Conservation (phyloP, 2,329 filamentous ascomycete genomes). For the Pleomassaria siparia region DNA sequence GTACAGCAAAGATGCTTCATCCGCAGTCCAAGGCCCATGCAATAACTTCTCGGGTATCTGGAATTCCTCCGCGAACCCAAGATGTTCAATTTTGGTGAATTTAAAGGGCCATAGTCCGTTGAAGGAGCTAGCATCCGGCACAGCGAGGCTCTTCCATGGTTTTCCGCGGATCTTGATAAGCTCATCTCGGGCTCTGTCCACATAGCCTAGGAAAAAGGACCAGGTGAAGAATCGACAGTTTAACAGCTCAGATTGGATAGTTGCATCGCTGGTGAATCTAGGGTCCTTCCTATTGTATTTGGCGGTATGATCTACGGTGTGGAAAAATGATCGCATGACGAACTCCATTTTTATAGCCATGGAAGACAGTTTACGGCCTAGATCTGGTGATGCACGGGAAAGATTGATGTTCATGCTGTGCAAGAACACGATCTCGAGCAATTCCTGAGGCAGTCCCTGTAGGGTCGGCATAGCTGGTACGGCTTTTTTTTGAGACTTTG, state of each 20-base stretch:
- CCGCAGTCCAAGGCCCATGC: conserved; percentile 36
- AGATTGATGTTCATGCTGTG: conserved; percentile 39
- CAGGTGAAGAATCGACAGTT: conserved; percentile 40
- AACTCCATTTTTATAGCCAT: conserved; percentile 29
- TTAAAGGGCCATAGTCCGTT: conserved; percentile 33
- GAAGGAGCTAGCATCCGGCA: conserved; percentile 26
- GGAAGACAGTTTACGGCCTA: conserved; percentile 38
- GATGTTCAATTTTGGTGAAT: conserved; percentile 33
- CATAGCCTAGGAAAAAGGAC: conserved; percentile 38
- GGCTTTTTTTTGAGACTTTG: conserved; percentile 11
- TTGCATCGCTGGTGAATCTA: conserved; percentile 19
- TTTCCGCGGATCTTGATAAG: conserved; percentile 30
- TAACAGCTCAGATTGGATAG: conserved; percentile 31
- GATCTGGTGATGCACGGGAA: conserved; percentile 29
- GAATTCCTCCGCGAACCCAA: conserved; percentile 35
- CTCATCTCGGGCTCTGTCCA: conserved; percentile 30
- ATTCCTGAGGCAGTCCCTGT: conserved; percentile 36
- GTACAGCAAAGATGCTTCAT: conserved; percentile 35
- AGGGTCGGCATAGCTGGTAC: conserved; percentile 34
- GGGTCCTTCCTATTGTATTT: conserved; percentile 27
- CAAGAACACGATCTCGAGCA: conserved; percentile 40
- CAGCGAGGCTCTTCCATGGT: conserved; percentile 32
- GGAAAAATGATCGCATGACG: conserved; percentile 35
- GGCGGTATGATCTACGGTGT: conserved; percentile 34
- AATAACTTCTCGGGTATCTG: conserved; percentile 39